Base-by-base conservation (phyloP, 805 yeast species). In the Candida manassasensis region DNA sequence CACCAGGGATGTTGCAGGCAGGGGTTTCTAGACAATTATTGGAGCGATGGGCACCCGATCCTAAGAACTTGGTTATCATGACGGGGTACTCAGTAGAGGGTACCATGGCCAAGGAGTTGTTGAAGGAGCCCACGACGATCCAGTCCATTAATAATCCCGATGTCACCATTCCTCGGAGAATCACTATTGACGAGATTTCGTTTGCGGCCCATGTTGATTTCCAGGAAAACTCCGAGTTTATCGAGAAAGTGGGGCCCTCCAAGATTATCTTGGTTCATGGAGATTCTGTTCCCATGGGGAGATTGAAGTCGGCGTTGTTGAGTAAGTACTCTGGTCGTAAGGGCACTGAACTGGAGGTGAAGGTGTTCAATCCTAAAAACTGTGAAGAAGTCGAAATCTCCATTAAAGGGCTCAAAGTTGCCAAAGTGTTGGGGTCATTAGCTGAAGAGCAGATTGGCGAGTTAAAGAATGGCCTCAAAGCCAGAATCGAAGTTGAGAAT, bases 141-240 rank as follows among this genome's bases (percentile, higher is more conserved):
- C 94, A 93, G 1, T 82, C 97, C 0, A 64, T 78, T 16, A 65
- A 70, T n/a, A 86, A 85, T 45, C 85, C 95, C 0, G 96, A 88
- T 41, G 63, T 80, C 13, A 75, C 78, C 40, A 82, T 93, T 27
- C 97, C 97, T 4, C 77, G 98, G 52, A 72, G 97, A 44, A 62
- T 94, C 37, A 76, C 75, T 31, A 81, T 93, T 12, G 97, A 90
- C 45, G 99, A 93, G 58, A 82, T 93, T 3, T 89, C 97, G 1
- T 93, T 93, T 69, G 97, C 98, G n/a, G 99, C 99, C 0, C 99
- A 93, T 60, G 99, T 93, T 15, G 99, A 93, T 55, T 93, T 83
- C 59, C 87, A 84, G 49, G 96, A 93, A 53, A 93, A 93, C 48
- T 69, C 95, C 1, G 85, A 84, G 38, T 93, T 93, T 52, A 93